Evolutionary conservation across 495 filamentous ascomycete genomes (phyloP), one percentile per base, ranked within the genome.

Genomic region (Saxophila tyrrhenica): DNA sequence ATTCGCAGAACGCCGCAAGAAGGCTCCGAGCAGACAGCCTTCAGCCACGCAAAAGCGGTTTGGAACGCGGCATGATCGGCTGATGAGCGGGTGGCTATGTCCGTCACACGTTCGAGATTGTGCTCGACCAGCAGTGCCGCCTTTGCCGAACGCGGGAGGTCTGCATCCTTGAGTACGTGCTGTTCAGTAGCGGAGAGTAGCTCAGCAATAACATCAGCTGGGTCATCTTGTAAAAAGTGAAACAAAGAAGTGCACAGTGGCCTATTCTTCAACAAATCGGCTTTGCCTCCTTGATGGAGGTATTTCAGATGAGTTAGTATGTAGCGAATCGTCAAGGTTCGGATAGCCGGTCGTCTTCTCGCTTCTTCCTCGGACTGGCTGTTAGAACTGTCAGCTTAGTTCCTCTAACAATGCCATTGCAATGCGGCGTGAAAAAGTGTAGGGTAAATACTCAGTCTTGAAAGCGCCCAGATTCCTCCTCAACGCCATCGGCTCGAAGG

Each of bases 281-380:
- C 77, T 65, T 91, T 94, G 8, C 82, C 78, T 45, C 79, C 73
- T 20, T 76, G 70, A 45, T 83, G 75, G 54, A 91, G 78, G 48
- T 86, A 82, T 62, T 76, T 84, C 42, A 96, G 63, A 55, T 83
- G 79, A 13, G 81, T 77, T 29, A 94, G 73, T 5, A 95, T 68
- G 69, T 90, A 90, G 24, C 77, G 76, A 39, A 87, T 72, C 22
- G 89, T 84, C 68, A 84, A 85, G 3, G 82, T 80, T 35, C 89
- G 73, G n/a, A 92, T 71, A 0, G 86, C 86, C 7, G 85, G 81
- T 53, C 78, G 77, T 55, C 77, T 74, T 7, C 82, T 78, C 0
- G 72, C 60, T 23, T 69, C 71, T 9, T 78, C 75, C 29, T 79
- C 78, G 2, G 74, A 2, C 13, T 48, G 39, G 55, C 58, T 32